Percentiles rank a stretch among this genome's conserved stretches.
These are phyloP conservation scores for Podila clonocystis DNA, from an alignment of 192 early-diverging fungal species.

Conservation along the genomic window DNA sequence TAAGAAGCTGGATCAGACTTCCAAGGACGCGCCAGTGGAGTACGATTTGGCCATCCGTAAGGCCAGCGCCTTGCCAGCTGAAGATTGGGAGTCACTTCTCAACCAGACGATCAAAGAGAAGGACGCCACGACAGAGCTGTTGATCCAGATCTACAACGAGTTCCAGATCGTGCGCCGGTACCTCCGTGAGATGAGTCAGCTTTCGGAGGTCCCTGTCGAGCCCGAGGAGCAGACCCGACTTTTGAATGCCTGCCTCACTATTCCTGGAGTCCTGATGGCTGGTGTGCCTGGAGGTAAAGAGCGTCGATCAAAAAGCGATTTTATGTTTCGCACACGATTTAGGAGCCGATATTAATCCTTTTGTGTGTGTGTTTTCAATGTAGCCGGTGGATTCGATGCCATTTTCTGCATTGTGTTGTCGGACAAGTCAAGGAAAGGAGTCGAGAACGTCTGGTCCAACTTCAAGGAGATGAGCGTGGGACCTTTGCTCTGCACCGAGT, in stretches of 20 bases:
- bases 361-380: neutral
- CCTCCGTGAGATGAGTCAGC: conserved; percentile 76
- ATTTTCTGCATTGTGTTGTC: conserved; percentile 89
- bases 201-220: conserved; percentile 88
- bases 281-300: conserved; percentile 92
- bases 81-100: conserved; percentile 22
- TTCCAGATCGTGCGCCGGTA: conserved; percentile 68
- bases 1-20: conserved; percentile 46
- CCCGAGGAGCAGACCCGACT: conserved; percentile 88
- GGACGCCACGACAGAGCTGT: conserved; percentile 12
- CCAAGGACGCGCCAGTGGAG: conserved; percentile 25
- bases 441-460: conserved; percentile 69
- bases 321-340: neutral
- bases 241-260: conserved; percentile 81
- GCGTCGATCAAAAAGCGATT: neutral
- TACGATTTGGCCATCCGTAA: conserved; percentile 60
- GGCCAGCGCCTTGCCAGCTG: conserved; percentile 15
- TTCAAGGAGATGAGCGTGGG: conserved; percentile 86
- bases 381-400: conserved; percentile 97
- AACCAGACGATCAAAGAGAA: conserved; percentile 49
- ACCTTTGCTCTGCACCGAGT: conserved; percentile 80
- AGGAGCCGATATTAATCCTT: neutral
- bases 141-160: conserved; percentile 43
- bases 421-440: conserved; percentile 54
- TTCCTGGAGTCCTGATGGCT: conserved; percentile 89